These are phyloP conservation scores for Scedosporium dehoogii DNA, from an alignment of 2,329 filamentous ascomycete genomes.

Conservation along the genomic window DNA sequence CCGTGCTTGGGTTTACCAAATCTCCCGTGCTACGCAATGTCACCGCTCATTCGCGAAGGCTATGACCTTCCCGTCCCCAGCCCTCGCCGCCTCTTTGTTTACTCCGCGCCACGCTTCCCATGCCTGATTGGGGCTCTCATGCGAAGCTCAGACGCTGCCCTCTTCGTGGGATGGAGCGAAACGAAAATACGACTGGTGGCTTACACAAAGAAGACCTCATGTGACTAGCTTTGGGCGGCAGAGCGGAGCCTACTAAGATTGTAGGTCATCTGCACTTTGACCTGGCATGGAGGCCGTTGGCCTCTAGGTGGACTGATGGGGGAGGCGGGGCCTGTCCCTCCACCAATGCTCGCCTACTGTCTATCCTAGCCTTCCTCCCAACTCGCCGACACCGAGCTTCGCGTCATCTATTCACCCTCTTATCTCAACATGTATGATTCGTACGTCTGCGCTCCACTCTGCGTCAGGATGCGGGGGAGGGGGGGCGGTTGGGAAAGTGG, in stretches of 20 bases:
- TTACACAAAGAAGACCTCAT: too few relatives aligned
- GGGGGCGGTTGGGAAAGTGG: background rate
- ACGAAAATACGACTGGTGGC: too few relatives aligned
- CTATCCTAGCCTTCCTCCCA: background rate
- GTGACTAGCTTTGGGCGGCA: too few relatives aligned
- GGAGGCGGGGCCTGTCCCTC: background rate
- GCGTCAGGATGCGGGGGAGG: background rate
- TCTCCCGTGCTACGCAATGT: background rate
- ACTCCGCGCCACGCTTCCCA: background rate
- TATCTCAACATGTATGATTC: background rate
- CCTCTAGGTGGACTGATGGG: background rate
- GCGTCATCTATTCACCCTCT: background rate
- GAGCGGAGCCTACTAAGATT: too few relatives aligned
- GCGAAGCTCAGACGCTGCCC: too few relatives aligned
- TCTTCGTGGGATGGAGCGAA: too few relatives aligned
- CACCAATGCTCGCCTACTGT: background rate
- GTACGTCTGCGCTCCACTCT: background rate
- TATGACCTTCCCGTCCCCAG: background rate
- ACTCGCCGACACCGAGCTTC: background rate
- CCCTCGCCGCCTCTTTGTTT: background rate
- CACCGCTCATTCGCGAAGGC: background rate
- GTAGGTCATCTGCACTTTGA: too few relatives aligned
- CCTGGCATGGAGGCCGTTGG: background rate
- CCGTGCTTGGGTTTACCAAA: background rate
- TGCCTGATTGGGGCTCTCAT: background rate